Conservation (phyloP, 805 yeast genomes). For the Ogataea allantospora region DNA sequence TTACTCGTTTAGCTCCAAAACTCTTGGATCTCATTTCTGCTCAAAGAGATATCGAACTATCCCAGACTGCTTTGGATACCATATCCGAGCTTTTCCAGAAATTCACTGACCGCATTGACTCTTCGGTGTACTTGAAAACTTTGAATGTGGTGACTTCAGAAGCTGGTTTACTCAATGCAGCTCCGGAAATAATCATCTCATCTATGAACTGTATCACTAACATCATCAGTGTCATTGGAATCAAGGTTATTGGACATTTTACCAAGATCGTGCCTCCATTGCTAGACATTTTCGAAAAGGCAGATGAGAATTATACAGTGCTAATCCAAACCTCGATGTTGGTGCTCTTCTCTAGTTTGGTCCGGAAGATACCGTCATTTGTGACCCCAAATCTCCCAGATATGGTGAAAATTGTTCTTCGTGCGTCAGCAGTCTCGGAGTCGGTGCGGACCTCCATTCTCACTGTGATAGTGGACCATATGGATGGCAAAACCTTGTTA, state of each 20-base stretch:
- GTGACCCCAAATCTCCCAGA: slow-evolving; percentile 66
- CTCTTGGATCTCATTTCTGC: slow-evolving; percentile 42
- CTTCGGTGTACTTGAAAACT: slow-evolving; percentile 45
- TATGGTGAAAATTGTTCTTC: slow-evolving; percentile 57
- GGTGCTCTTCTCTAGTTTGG: slow-evolving; percentile 67
- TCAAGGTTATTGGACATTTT: slow-evolving; percentile 79
- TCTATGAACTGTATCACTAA: slow-evolving; percentile 71
- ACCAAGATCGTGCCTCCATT: slow-evolving; percentile 81
- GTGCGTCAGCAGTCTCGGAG: slow-evolving; percentile 57
- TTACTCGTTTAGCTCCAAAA: slow-evolving; percentile 48
- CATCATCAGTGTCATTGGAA: slow-evolving; percentile 73
- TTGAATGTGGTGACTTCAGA: slow-evolving; percentile 49
- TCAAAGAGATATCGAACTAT: slow-evolving; percentile 45
- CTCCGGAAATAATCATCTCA: slow-evolving; percentile 66
- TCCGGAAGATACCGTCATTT: slow-evolving; percentile 84
- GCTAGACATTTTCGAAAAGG: slow-evolving; percentile 53
- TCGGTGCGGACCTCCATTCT: slow-evolving; percentile 61
- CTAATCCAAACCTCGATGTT: slow-evolving; percentile 69
- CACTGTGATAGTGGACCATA: slow-evolving; percentile 58
- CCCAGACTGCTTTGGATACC: slow-evolving; percentile 70
- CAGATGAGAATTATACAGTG: slow-evolving; percentile 31
- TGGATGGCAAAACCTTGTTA: slow-evolving; percentile 65
- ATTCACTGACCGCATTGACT: slow-evolving; percentile 53
- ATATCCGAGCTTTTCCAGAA: slow-evolving; percentile 60
- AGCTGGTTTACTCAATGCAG: slow-evolving; percentile 48